Conservation (phyloP, 148 eudicot species). For the Euryodendron excelsum region DNA sequence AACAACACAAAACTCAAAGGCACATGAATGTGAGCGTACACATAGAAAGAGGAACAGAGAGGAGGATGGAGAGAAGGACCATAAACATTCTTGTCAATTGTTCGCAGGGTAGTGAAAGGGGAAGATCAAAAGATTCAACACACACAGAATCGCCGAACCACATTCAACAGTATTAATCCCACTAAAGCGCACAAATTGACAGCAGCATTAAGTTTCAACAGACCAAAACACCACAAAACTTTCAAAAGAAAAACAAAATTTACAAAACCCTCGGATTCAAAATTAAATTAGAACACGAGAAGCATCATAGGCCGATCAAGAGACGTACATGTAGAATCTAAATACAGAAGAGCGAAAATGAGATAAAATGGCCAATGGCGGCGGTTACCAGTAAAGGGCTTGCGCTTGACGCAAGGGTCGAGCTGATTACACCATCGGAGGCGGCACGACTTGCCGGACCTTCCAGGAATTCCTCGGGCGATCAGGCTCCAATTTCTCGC, state of each 20-base stretch:
- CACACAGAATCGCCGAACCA: neutral
- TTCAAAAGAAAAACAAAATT: neutral
- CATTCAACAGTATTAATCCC: slow-evolving; percentile 3
- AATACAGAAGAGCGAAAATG: neutral
- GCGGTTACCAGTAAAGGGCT: slow-evolving; percentile 50
- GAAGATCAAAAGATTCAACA: neutral
- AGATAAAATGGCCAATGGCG: neutral
- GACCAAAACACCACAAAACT: too few species aligned
- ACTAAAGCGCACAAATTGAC: neutral
- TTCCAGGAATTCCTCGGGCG: slow-evolving; percentile 17
- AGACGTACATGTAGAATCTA: neutral
- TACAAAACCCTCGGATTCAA: slow-evolving; percentile 1
- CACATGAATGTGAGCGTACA: neutral
- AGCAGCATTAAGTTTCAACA: neutral
- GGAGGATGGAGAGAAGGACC: neutral
- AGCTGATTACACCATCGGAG: slow-evolving; percentile 22
- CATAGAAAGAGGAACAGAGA: neutral
- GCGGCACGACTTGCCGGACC: slow-evolving; percentile 21
- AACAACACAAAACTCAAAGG: too few species aligned
- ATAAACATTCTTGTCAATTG: neutral
- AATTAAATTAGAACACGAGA: neutral
- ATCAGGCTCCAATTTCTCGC: slow-evolving; percentile 17
- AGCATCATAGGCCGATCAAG: neutral
- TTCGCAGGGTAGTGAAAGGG: neutral
- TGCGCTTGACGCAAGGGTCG: slow-evolving; percentile 16